These are phyloP conservation scores for Diaporthe vexans DNA, from an alignment of 2,329 filamentous ascomycete species.

Conservation along the genomic window DNA sequence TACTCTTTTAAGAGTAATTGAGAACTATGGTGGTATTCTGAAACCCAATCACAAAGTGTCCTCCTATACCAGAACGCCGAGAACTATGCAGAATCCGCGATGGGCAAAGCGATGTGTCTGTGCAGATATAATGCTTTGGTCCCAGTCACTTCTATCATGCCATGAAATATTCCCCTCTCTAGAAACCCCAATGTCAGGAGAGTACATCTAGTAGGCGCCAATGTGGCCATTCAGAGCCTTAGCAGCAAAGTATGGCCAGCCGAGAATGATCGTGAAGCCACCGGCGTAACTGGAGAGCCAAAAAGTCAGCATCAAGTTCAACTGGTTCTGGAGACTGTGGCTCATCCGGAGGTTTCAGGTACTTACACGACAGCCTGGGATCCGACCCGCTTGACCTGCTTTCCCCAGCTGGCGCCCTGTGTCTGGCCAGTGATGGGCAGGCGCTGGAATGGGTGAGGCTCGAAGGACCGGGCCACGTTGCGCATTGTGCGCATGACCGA, in stretches of 20 bases:
- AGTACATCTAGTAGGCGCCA: slow-evolving; percentile 42
- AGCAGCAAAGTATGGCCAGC: slow-evolving; percentile 53
- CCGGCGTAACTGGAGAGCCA: slow-evolving; percentile 52
- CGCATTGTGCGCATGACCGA: slow-evolving; percentile 54
- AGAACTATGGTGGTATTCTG: slow-evolving; percentile 30
- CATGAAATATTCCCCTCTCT: not conserved
- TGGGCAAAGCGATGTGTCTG: slow-evolving; percentile 30
- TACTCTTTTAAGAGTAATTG: slow-evolving; percentile 12
- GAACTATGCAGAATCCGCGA: slow-evolving; percentile 33
- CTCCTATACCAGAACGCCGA: slow-evolving; percentile 38
- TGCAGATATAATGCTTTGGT: slow-evolving; percentile 28
- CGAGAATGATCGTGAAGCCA: slow-evolving; percentile 50
- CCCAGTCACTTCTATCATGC: slow-evolving; percentile 16
- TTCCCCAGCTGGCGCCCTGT: slow-evolving; percentile 55
- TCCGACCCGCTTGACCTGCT: slow-evolving; percentile 51
- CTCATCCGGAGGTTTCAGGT: not conserved
- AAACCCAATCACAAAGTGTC: slow-evolving; percentile 33
- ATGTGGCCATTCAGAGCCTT: slow-evolving; percentile 49
- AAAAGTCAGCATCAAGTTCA: slow-evolving; percentile 6
- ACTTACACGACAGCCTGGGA: slow-evolving; percentile 53
- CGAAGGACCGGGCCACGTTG: slow-evolving; percentile 53
- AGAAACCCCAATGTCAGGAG: not conserved
- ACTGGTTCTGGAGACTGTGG: not conserved
- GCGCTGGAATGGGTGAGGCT: slow-evolving; percentile 56
- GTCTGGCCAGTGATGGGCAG: slow-evolving; percentile 49